Percentiles rank a stretch among this genome's conserved stretches.
Conservation (phyloP, 345 rosid species). For the Euphorbia tirucalli region DNA sequence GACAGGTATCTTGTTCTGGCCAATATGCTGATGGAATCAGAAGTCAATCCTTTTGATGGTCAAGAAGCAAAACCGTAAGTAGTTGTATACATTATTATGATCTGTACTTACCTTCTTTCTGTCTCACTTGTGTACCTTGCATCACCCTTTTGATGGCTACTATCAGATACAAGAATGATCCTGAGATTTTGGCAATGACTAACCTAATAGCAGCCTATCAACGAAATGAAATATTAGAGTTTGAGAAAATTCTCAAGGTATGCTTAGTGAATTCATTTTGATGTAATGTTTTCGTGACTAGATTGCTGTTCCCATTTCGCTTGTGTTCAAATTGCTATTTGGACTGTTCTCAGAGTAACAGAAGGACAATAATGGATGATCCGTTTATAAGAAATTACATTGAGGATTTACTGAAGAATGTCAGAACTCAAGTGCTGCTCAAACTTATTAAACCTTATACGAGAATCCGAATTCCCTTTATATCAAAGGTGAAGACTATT, state of each 20-base stretch:
- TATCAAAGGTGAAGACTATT: conserved; percentile 56
- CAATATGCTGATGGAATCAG: conserved; percentile 99
- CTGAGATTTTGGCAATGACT: conserved; percentile 98
- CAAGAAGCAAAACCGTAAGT: conserved; percentile 99
- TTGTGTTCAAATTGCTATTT: conserved; percentile 1
- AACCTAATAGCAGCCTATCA: conserved; percentile 97
- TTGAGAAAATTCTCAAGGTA: conserved; percentile 98
- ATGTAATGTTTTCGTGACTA: background rate
- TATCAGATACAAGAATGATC: conserved; percentile 90
- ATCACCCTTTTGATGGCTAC: conserved; percentile 13
- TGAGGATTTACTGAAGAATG: conserved; percentile 94
- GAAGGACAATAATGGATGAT: conserved; percentile 97
- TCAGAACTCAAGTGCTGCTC: conserved; percentile 94
- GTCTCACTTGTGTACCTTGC: conserved; percentile 1
- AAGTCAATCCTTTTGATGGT: conserved; percentile 98
- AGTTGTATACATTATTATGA: background rate
- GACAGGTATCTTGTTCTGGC: conserved; percentile 94
- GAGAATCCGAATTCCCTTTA: conserved; percentile 86
- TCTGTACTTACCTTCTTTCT: background rate
- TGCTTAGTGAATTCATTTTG: background rate
- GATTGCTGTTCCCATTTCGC: background rate
- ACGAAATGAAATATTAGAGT: conserved; percentile 92
- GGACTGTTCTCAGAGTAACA: conserved; percentile 58
- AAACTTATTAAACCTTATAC: conserved; percentile 98
- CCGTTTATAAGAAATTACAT: conserved; percentile 93